Percentiles rank a stretch among this genome's conserved stretches.
phyloP scores from a whole-genome alignment of 1,139 yeast species.

The Yarrowia galli region DNA sequence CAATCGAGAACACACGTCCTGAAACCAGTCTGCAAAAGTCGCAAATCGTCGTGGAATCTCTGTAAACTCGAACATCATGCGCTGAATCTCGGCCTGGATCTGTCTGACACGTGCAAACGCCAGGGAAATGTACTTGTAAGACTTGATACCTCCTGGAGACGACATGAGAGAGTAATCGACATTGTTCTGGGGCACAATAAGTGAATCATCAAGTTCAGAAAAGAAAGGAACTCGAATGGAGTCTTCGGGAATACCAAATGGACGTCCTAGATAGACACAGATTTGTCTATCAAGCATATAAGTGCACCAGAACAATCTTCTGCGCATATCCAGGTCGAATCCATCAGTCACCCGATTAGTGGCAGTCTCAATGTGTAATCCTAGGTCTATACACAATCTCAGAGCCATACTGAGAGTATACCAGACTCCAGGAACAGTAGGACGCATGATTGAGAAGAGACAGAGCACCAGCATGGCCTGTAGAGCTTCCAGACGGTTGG shows the following conservation, averaged over 20 bases:
- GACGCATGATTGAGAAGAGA: slow-evolving; percentile 63
- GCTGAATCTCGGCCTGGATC: slow-evolving; percentile 80
- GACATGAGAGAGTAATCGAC: slow-evolving; percentile 44
- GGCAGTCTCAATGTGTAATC: slow-evolving; percentile 66
- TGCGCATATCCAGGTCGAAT: slow-evolving; percentile 68
- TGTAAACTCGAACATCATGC: slow-evolving; percentile 70
- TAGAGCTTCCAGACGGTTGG: slow-evolving; percentile 71
- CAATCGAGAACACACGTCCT: slow-evolving; percentile 59
- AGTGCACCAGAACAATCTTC: slow-evolving; percentile 89
- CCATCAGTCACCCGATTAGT: slow-evolving; percentile 53
- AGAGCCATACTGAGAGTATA: slow-evolving; percentile 82
- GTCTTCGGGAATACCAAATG: slow-evolving; percentile 77
- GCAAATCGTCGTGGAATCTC: slow-evolving; percentile 71
- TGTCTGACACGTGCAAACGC: slow-evolving; percentile 72
- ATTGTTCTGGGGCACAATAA: slow-evolving; percentile 54
- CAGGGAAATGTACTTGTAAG: slow-evolving; percentile 71
- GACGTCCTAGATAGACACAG: slow-evolving; percentile 74
- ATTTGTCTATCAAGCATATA: slow-evolving; percentile 83
- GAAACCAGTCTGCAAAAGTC: slow-evolving; percentile 67
- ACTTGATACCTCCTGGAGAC: slow-evolving; percentile 51
- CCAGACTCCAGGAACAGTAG: slow-evolving; percentile 87
- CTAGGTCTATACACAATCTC: slow-evolving; percentile 81
- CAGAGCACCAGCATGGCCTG: slow-evolving; percentile 76
- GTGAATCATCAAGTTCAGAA: slow-evolving; percentile 73
- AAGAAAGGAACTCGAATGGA: slow-evolving; percentile 72